Percentiles rank a stretch among this genome's conserved stretches.
Conservation (phyloP, 1,284 basidiomycete genomes). For the Heterobasidion annosum region DNA sequence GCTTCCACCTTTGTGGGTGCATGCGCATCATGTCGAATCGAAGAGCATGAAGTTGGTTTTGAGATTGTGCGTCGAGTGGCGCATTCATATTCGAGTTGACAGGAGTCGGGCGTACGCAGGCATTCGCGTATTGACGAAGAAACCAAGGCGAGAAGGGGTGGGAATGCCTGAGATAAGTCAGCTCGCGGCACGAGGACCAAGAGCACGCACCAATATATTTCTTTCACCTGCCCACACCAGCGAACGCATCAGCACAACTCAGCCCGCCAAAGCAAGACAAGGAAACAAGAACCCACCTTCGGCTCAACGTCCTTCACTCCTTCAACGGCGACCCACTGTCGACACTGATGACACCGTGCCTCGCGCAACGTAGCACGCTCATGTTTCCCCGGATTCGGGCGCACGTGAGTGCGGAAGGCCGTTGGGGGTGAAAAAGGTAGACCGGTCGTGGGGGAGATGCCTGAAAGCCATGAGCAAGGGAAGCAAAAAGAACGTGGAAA, state of each 20-base stretch:
- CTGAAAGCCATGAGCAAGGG: constrained; percentile 20
- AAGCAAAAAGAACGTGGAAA: neutral
- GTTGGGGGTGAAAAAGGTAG: constrained; percentile 70
- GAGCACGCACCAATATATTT: constrained; percentile 56
- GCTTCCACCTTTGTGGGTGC: constrained; percentile 58
- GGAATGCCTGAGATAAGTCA: neutral
- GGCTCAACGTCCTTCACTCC: constrained; percentile 61
- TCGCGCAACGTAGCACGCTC: constrained; percentile 53
- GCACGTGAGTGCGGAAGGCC: constrained; percentile 41
- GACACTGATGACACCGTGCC: constrained; percentile 70
- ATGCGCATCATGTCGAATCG: neutral
- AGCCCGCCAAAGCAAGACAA: neutral
- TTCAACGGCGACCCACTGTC: constrained; percentile 61
- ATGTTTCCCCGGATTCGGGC: constrained; percentile 40
- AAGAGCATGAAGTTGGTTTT: too few species aligned
- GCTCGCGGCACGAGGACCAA: neutral
- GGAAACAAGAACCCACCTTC: constrained; percentile 37
- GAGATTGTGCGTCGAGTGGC: too few species aligned
- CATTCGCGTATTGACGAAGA: too few species aligned
- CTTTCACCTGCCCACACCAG: constrained; percentile 41
- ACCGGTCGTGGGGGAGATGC: constrained; percentile 51
- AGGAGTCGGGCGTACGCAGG: too few species aligned
- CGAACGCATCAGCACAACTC: neutral
- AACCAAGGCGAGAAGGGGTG: neutral
- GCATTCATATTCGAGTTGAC: neutral